These are phyloP conservation scores for Calonectria hongkongensis DNA, from an alignment of 2,329 filamentous ascomycete species.

Conservation along the genomic window DNA sequence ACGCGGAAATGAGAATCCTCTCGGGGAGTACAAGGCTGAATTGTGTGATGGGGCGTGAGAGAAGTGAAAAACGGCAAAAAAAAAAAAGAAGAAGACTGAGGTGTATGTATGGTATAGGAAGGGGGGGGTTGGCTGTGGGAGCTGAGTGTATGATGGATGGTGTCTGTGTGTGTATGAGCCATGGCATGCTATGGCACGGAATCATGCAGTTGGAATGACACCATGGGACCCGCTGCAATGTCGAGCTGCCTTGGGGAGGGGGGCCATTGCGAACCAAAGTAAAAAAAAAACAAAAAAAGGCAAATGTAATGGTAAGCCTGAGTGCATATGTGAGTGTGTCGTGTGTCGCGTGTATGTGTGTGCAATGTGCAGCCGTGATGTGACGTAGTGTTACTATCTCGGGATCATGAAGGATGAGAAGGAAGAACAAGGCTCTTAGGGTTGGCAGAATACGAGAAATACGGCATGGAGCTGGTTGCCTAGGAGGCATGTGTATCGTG, in stretches of 20 bases:
- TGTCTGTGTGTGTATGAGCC: neutral
- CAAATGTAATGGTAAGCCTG: neutral
- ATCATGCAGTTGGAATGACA: slow-evolving; percentile 5
- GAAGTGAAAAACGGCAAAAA: slow-evolving; percentile 1
- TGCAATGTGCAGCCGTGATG: neutral
- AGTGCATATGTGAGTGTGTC: neutral
- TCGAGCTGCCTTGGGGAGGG: neutral
- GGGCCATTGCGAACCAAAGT: slow-evolving; percentile 1
- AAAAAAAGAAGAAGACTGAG: neutral
- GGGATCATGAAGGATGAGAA: slow-evolving; percentile 14
- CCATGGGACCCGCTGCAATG: neutral
- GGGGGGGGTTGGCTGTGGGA: neutral
- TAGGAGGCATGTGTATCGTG: slow-evolving; percentile 7
- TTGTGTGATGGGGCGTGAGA: neutral
- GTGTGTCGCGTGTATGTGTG: neutral
- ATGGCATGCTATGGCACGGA: neutral
- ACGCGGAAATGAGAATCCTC: slow-evolving; percentile 30
- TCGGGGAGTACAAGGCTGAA: slow-evolving; percentile 43
- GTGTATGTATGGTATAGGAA: neutral
- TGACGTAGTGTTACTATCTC: slow-evolving; percentile 24
- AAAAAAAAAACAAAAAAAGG: neutral
- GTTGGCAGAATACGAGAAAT: slow-evolving; percentile 15
- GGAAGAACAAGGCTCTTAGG: slow-evolving; percentile 1
- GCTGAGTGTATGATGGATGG: neutral
- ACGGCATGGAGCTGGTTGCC: slow-evolving; percentile 13